These are phyloP conservation scores for Simplicillium sp. DNA, from an alignment of 2,329 filamentous ascomycete genomes.

Conservation along the genomic window DNA sequence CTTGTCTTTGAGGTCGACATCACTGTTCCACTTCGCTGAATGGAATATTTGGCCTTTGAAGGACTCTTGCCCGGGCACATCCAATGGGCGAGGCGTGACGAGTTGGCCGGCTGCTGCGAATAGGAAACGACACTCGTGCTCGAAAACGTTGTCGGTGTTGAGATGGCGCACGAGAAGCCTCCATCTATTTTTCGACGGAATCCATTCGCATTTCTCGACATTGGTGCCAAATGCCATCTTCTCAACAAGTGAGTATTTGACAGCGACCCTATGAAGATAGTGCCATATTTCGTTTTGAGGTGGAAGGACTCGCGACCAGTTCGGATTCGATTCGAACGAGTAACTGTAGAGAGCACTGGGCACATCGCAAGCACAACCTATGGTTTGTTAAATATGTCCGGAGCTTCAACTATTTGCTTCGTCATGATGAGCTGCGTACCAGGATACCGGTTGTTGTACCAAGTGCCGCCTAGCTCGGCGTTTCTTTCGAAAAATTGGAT, in stretches of 20 bases:
- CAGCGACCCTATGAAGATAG: constrained; percentile 45
- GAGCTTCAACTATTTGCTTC: too few species aligned
- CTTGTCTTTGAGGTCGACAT: constrained; percentile 16
- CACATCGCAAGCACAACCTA: constrained; percentile 42
- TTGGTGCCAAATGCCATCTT: constrained; percentile 26
- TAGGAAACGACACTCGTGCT: constrained; percentile 29
- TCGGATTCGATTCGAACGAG: constrained; percentile 48
- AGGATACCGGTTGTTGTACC: constrained; percentile 54
- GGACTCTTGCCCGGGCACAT: constrained; percentile 18
- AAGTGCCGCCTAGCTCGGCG: constrained; percentile 50
- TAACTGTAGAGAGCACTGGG: constrained; percentile 52
- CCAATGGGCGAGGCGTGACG: constrained; percentile 13
- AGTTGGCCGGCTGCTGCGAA: constrained; percentile 24
- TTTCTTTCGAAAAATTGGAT: constrained; percentile 52
- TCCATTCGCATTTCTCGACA: constrained; percentile 27
- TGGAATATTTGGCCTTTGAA: constrained; percentile 25
- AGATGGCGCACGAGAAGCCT: constrained; percentile 16
- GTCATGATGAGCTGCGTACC: constrained; percentile 21
- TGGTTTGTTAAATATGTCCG: not conserved
- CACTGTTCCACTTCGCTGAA: constrained; percentile 22
- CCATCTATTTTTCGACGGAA: constrained; percentile 22
- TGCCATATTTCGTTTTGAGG: constrained; percentile 43
- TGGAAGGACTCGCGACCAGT: constrained; percentile 50
- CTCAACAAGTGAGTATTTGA: constrained; percentile 27
- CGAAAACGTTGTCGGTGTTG: constrained; percentile 10